Base-by-base conservation (phyloP, 345 rosid species). In the Hibiscus tridactylites region DNA sequence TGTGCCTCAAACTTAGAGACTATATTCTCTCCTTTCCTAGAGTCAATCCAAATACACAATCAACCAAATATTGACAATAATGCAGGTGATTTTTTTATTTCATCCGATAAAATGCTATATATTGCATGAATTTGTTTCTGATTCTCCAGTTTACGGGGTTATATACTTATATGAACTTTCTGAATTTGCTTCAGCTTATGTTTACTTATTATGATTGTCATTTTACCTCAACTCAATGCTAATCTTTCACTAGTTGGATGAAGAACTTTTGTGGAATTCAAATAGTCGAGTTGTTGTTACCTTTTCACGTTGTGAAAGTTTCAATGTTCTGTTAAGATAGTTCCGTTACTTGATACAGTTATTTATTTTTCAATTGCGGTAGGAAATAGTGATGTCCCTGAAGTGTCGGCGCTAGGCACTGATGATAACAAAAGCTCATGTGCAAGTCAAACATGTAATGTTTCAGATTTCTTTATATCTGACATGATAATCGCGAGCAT, bases 11-110 rank as follows among this genome's bases (percentile, higher is more conserved):
- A 81, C 82, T 78, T 84, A 42, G 95, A 86, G 75, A 92, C 95
- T 31, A 90, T 92, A 62, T 90, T 92, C 83, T 92, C 98, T 64
- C 96, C 95, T 73, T 76, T 81, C 80, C 35, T 85, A 71, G 90
- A 84, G 81, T 83, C 83, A 61, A 54, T 75, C 67, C 83, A 78
- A 68, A 63, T 74, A 35, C 76, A 58, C 28, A 78, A 76, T 75
- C 83, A 82, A 74, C 84, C 79, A 76, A 82, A 81, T 81, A 49
- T 76, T 47, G 73, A 73, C 77, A 78, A 75, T 72, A 75, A 68
- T 79, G 15, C 82, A 69, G 84, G 83, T 90, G 71, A 44, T 28
- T 63, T 31, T 60, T 50, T 31, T 31, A 42, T 61, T 63, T 42
- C 33, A 3, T 31, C 17, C 50, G 70, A 54, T 66, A 39, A 39